Base-by-base conservation (phyloP, 495 filamentous ascomycete species). In the Mytilinidion resinicola region DNA sequence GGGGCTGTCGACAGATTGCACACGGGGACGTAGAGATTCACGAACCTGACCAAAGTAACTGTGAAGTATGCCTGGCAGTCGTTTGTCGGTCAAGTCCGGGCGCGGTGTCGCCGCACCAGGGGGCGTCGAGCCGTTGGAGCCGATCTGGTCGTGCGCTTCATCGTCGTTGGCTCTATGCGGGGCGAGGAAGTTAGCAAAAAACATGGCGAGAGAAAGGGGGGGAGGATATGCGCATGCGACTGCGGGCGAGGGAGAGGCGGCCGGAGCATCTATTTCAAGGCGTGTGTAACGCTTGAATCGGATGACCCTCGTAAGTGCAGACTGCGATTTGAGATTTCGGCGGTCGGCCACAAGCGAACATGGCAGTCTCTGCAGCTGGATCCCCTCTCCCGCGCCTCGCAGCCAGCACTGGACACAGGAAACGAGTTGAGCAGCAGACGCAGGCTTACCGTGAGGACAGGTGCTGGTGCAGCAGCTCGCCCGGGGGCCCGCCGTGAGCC, bases 31-130 rank as follows among this genome's bases (percentile, higher is more conserved):
- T 50, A 72, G 61, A 65, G 73, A 70, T 59, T 75, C 79, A 96
- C 91, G 82, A 92, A 96, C 91, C 91, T 96, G 91, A 76, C 87
- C 87, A 81, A 93, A 95, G 79, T 89, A 95, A 78, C 85, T 91
- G 69, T 80, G 77, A 79, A 90, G 84, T 72, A 96, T 90, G 67
- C 89, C 88, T 46, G 91, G 91, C 67, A 91, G 77, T 70, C 91
- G 86, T 72, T 93, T 95, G 75, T 96, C 91, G 43, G 84, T 83
- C 51, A 82, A 86, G 74, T 96, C 90, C 38, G 91, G 91, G 63
- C 88, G 87, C 38, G 91, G 91, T 39, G 91, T 96, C 43, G 87
- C 83, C 64, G 91, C 79, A 62, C 89, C 91, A 15, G 70, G 71
- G 51, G 90, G 89, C 52, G 89, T 91, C 15, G 87, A 87, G 51